phyloP scores from a whole-genome alignment of 352 stramenopile species.

The Phytophthora chlamydospora region DNA sequence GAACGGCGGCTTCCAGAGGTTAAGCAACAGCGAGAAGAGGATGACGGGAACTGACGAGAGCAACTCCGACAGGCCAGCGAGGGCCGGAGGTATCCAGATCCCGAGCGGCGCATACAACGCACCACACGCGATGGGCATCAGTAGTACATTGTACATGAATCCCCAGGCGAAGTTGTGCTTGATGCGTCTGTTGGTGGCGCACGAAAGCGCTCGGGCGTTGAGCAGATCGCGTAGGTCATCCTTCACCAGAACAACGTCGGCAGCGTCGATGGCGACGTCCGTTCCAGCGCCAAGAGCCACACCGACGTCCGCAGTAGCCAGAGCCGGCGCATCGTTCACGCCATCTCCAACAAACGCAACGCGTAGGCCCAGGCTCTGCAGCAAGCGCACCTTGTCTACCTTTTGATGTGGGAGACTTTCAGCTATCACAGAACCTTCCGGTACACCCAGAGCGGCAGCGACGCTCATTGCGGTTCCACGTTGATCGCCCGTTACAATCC shows the following conservation, averaged over 20 bases:
- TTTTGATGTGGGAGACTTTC: conserved; percentile 80
- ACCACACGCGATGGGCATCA: conserved; percentile 79
- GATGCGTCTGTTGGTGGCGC: conserved; percentile 69
- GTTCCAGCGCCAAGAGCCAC: conserved; percentile 70
- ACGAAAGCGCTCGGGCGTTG: conserved; percentile 66
- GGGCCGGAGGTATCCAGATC: conserved; percentile 65
- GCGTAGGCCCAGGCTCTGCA: conserved; percentile 72
- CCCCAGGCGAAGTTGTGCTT: conserved; percentile 80
- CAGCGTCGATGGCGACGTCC: conserved; percentile 73
- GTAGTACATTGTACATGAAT: conserved; percentile 75
- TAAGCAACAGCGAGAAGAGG: conserved; percentile 76
- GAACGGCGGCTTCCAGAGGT: conserved; percentile 65
- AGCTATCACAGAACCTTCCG: conserved; percentile 59
- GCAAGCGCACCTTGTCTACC: conserved; percentile 71
- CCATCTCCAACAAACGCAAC: conserved; percentile 81
- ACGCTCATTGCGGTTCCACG: conserved; percentile 61
- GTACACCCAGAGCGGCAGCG: conserved; percentile 55
- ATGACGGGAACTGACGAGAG: conserved; percentile 83
- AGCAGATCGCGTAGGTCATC: conserved; percentile 71
- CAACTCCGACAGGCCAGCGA: conserved; percentile 76
- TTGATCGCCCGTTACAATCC: conserved; percentile 83
- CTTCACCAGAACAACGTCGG: conserved; percentile 79
- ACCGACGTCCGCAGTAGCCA: conserved; percentile 75
- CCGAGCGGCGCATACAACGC: conserved; percentile 65
- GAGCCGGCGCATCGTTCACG: conserved; percentile 71